phyloP scores from a whole-genome alignment of 768 basidiomycete genomes.

The Polyporus arcularius region DNA sequence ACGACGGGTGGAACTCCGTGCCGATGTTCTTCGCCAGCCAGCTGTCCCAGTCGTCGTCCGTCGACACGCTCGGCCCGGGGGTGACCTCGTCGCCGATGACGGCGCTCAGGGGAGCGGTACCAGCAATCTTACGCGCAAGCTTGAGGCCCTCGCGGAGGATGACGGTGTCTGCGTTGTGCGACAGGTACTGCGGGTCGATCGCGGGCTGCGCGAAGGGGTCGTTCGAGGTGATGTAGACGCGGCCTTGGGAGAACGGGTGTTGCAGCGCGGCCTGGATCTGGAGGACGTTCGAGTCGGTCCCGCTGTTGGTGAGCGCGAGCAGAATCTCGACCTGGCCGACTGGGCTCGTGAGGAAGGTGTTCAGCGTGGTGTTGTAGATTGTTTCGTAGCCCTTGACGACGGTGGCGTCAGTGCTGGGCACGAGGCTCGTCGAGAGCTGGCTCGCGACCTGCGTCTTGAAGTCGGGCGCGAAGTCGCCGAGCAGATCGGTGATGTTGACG shows the following conservation, averaged over 20 bases:
- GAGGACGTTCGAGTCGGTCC: slow-evolving; percentile 41
- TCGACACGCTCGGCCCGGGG: slow-evolving; percentile 51
- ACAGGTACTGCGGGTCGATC: slow-evolving; percentile 69
- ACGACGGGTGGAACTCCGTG: slow-evolving; percentile 63
- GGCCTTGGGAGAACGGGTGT: slow-evolving; percentile 65
- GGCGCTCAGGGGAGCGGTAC: slow-evolving; percentile 49
- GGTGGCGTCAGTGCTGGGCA: slow-evolving; percentile 43
- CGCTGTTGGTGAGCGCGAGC: slow-evolving; percentile 41
- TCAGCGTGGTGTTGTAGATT: slow-evolving; percentile 47
- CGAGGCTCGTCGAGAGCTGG: slow-evolving; percentile 39
- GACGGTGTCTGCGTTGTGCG: slow-evolving; percentile 50
- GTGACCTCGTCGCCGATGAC: slow-evolving; percentile 46
- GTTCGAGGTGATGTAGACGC: slow-evolving; percentile 57
- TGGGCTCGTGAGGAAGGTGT: slow-evolving; percentile 40
- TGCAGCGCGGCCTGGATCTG: slow-evolving; percentile 67
- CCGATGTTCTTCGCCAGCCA: slow-evolving; percentile 47
- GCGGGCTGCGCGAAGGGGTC: slow-evolving; percentile 59
- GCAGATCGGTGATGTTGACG: slow-evolving; percentile 50
- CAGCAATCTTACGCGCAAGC: slow-evolving; percentile 55
- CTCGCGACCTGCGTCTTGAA: slow-evolving; percentile 36
- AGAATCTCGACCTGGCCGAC: slow-evolving; percentile 63
- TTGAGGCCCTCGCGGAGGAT: slow-evolving; percentile 61
- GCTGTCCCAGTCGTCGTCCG: slow-evolving; percentile 58
- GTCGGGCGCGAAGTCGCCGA: slow-evolving; percentile 38
- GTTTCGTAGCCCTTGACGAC: slow-evolving; percentile 58